Evolutionary conservation across 169 alveolate species (phyloP).

Genomic region (Plasmodium reichenowi): DNA sequence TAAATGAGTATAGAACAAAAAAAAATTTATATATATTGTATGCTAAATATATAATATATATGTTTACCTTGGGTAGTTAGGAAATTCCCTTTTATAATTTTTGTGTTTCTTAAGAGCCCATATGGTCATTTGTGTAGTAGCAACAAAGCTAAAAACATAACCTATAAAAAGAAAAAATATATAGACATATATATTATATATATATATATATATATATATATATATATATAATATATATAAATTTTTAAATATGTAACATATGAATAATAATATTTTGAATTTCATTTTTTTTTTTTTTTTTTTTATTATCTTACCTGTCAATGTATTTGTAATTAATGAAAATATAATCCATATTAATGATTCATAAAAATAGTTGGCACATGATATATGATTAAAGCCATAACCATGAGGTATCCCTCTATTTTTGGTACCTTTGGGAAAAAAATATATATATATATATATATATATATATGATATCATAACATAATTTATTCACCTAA

Average conservation of each 20-base stretch:
- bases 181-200: not conserved
- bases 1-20: not conserved
- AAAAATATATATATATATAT: too few relatives aligned
- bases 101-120: conserved; percentile 96
- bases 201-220: not conserved
- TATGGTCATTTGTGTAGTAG: conserved; percentile 89
- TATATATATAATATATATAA: not conserved
- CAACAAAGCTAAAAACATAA: conserved; percentile 82
- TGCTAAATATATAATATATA: too few relatives aligned
- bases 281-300: not conserved
- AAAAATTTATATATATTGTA: not conserved
- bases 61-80: conserved; percentile 88
- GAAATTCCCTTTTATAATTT: conserved; percentile 92
- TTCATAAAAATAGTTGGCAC: conserved; percentile 99
- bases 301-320: conserved; percentile 79
- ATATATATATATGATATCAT: conserved; percentile 46
- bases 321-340: conserved; percentile 88
- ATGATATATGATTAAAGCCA: conserved; percentile 96
- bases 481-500: too few relatives aligned
- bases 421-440: conserved; percentile 90
- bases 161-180: conserved; percentile 61
- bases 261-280: not conserved
- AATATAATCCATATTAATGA: conserved; percentile 94
- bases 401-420: conserved; percentile 96
- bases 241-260: not conserved